Evolutionary conservation across 768 basidiomycete species (phyloP).

Genomic region (Leccinum variicolor): DNA sequence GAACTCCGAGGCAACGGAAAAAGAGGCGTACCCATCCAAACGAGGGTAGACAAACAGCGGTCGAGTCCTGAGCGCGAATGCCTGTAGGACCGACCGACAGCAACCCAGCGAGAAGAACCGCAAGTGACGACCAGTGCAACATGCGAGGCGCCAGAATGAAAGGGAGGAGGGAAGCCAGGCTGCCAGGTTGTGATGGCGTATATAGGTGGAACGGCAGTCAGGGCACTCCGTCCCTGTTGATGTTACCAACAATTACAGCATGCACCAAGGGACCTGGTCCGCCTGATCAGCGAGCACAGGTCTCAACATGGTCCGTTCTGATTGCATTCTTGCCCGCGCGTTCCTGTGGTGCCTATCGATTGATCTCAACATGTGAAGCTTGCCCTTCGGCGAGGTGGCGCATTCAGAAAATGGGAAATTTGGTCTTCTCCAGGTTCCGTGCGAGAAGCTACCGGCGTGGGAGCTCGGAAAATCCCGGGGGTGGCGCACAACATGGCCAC

Average conservation of each 20-base stretch:
- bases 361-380: background rate
- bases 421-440: too few species aligned
- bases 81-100: constrained; percentile 15
- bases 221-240: constrained; percentile 8
- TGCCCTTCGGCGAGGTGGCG: too few species aligned
- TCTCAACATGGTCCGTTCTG: background rate
- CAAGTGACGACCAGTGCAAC: constrained; percentile 13
- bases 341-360: background rate
- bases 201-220: background rate
- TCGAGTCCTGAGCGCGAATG: constrained; percentile 22
- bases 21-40: constrained; percentile 27
- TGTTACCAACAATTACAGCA: constrained; percentile 9
- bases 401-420: too few species aligned
- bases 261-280: background rate
- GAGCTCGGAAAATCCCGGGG: too few species aligned
- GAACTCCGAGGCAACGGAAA: background rate
- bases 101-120: constrained; percentile 14
- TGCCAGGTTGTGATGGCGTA: background rate
- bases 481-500: too few species aligned
- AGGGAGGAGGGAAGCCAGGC: background rate
- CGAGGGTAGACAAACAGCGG: constrained; percentile 17
- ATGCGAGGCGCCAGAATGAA: constrained; percentile 7
- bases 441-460: too few species aligned
- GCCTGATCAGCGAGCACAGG: background rate
- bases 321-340: background rate